Evolutionary conservation across 257 asterid genomes (phyloP).

Genomic region (Paraleonurus japonicus): DNA sequence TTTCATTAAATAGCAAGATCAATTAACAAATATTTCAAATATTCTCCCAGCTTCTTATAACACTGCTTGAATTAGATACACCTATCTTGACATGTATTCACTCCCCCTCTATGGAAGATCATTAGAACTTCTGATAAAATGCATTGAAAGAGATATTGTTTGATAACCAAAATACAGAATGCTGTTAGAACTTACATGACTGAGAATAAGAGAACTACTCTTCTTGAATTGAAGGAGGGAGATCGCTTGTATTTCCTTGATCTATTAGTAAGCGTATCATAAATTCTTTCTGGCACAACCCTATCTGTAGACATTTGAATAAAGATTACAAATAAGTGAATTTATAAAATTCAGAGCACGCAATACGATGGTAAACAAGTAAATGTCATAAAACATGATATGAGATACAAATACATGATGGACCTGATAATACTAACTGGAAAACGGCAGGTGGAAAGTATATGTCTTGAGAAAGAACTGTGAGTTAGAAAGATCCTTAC

Average conservation of each 20-base stretch:
- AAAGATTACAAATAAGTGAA: constrained; percentile 21
- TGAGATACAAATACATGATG: not conserved
- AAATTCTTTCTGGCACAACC: constrained; percentile 41
- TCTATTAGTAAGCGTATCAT: constrained; percentile 51
- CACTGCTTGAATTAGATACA: not conserved
- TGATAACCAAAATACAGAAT: constrained; percentile 11
- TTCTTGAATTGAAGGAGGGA: constrained; percentile 77
- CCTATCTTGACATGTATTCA: not conserved
- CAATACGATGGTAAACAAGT: not conserved
- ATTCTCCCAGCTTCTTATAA: not conserved
- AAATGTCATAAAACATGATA: constrained; percentile 5
- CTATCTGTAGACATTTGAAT: constrained; percentile 41
- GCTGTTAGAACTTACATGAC: constrained; percentile 56
- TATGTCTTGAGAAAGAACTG: not conserved
- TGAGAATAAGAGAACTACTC: constrained; percentile 79
- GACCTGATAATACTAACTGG: not conserved
- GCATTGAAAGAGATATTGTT: not conserved
- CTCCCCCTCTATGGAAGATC: not conserved
- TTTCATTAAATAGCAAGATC: not conserved
- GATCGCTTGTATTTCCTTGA: constrained; percentile 80
- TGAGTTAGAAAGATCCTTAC: not conserved
- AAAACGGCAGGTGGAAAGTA: not conserved
- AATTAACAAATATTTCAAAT: not conserved
- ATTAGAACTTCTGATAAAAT: not conserved
- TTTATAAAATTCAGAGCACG: not conserved